These are phyloP conservation scores for Isabelozyma pseudorhagii DNA, from an alignment of 805 yeast species.

Conservation along the genomic window DNA sequence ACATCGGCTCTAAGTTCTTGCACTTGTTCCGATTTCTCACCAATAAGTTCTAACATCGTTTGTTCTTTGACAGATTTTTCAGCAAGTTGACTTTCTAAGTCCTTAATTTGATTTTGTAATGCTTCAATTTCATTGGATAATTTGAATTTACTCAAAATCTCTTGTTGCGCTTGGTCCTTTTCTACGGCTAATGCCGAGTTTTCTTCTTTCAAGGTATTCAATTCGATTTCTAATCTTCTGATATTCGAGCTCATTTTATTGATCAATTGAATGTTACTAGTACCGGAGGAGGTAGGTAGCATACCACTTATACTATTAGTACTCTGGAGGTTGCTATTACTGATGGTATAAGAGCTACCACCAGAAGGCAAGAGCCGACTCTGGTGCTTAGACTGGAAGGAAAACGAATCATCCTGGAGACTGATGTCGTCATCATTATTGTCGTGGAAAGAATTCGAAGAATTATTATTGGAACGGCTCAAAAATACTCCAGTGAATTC, in stretches of 20 bases:
- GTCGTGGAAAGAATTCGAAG: constrained; percentile 14
- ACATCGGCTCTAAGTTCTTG: constrained; percentile 88
- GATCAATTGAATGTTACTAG: constrained; percentile 54
- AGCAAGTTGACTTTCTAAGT: constrained; percentile 28
- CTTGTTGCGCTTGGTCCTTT: constrained; percentile 65
- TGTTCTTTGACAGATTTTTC: constrained; percentile 39
- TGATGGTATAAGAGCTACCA: background rate
- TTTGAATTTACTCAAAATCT: constrained; percentile 47
- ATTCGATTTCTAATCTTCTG: constrained; percentile 76
- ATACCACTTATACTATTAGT: constrained; percentile 6
- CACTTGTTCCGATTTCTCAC: constrained; percentile 84
- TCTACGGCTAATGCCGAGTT: constrained; percentile 50
- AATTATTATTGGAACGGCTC: constrained; percentile 7
- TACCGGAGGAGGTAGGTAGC: constrained; percentile 12
- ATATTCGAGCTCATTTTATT: constrained; percentile 75
- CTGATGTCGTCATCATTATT: constrained; percentile 6
- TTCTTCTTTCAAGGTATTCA: constrained; percentile 62
- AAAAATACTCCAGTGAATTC: constrained; percentile 7
- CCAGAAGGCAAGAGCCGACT: background rate
- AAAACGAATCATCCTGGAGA: constrained; percentile 4
- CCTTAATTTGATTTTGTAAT: constrained; percentile 24
- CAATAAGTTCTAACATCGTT: constrained; percentile 66
- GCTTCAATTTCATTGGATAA: constrained; percentile 23
- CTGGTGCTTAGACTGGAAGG: constrained; percentile 4
- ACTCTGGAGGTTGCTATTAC: background rate